Conservation (phyloP, 257 asterid species). For the Cynanchum wilfordii region DNA sequence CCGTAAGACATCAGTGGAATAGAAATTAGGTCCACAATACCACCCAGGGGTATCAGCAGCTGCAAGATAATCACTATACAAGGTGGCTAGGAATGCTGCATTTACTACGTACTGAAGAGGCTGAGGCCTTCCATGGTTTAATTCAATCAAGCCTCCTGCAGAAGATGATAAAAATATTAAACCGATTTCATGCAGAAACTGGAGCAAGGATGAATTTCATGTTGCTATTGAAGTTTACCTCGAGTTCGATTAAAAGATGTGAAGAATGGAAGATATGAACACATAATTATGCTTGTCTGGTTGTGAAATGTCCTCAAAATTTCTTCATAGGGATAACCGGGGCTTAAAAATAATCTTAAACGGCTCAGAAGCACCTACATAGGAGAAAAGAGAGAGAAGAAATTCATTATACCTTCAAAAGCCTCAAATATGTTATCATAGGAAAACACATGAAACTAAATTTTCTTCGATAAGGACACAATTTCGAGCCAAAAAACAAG, state of each 20-base stretch:
- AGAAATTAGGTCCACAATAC: constrained; percentile 95
- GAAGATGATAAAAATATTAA: background rate
- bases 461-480: background rate
- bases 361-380: constrained; percentile 85
- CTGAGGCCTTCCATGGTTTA: constrained; percentile 92
- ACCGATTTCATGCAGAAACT: background rate
- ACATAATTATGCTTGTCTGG: constrained; percentile 86
- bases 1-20: constrained; percentile 68
- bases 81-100: constrained; percentile 83
- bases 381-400: background rate
- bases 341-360: constrained; percentile 76
- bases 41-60: constrained; percentile 98
- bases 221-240: constrained; percentile 33
- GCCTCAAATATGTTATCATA: background rate
- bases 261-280: constrained; percentile 79
- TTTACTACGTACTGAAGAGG: constrained; percentile 90
- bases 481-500: background rate
- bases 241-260: constrained; percentile 80
- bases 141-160: constrained; percentile 84
- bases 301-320: constrained; percentile 81
- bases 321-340: constrained; percentile 96
- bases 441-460: background rate
- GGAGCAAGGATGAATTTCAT: background rate
- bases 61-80: constrained; percentile 80
- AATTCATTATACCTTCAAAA: constrained; percentile 4